Conservation (phyloP, 202 grass and related monocot species). For the Setaria italica region DNA sequence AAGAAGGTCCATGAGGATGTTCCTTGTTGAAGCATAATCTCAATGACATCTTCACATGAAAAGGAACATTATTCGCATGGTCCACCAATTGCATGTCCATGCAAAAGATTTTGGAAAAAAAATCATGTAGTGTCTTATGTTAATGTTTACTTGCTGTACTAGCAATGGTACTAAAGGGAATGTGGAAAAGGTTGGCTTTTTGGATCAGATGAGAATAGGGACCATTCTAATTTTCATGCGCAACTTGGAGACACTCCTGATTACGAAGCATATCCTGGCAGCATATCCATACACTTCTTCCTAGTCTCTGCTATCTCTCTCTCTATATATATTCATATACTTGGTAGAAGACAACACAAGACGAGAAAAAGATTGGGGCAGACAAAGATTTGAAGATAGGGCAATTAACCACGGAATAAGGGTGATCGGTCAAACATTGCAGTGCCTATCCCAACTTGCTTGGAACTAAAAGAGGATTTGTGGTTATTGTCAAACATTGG, state of each 20-base stretch:
- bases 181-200: background rate
- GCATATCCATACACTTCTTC: slow-evolving; percentile 46
- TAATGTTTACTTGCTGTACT: slow-evolving; percentile 4
- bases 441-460: background rate
- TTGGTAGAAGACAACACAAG: background rate
- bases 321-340: background rate
- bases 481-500: background rate
- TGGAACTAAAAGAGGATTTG: background rate
- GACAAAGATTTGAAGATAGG: background rate
- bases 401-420: background rate
- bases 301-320: background rate
- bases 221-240: slow-evolving; percentile 10
- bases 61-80: background rate
- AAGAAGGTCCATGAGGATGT: slow-evolving; percentile 48
- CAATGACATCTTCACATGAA: slow-evolving; percentile 15
- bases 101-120: background rate
- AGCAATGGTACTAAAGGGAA: background rate
- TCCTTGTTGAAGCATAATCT: slow-evolving; percentile 37
- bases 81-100: slow-evolving; percentile 22
- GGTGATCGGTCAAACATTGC: background rate
- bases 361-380: background rate
- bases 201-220: slow-evolving; percentile 5
- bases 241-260: slow-evolving; percentile 8
- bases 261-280: slow-evolving; percentile 46
- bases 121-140: background rate